Evolutionary conservation across 208 protist species (phyloP).

Genomic region (Acanthamoeba royreba): DNA sequence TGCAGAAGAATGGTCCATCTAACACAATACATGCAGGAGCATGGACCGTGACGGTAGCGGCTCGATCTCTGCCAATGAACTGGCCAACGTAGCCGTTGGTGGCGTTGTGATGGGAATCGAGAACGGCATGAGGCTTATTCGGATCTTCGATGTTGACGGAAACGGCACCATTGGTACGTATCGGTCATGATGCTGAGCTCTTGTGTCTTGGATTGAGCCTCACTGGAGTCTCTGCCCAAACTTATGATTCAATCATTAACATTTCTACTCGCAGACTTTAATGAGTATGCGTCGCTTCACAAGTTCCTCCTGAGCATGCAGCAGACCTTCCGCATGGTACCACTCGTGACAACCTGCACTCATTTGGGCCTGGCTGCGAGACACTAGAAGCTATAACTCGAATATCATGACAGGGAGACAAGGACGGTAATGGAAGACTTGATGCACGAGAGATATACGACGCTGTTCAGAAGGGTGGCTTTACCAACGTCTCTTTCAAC

Average conservation of each 20-base stretch:
- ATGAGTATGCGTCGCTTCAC: conserved; percentile 28
- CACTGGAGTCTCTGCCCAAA: no score
- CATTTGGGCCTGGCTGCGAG: not conserved
- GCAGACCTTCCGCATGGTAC: not conserved
- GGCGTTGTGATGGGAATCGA: conserved; percentile 5
- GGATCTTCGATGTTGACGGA: conserved; percentile 18
- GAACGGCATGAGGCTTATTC: conserved; percentile 4
- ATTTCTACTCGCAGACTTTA: not conserved
- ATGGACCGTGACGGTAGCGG: not conserved
- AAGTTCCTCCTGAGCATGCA: conserved; percentile 51
- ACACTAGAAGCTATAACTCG: not conserved
- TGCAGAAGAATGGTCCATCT: no score
- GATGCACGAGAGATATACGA: conserved; percentile 41
- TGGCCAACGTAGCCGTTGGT: conserved; percentile 37
- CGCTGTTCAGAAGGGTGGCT: not conserved
- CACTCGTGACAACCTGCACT: not conserved
- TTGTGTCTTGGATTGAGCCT: no score
- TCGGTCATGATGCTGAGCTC: not conserved
- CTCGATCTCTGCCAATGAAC: conserved; percentile 26
- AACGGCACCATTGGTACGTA: conserved; percentile 6
- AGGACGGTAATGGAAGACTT: conserved; percentile 1
- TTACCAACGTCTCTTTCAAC: not conserved
- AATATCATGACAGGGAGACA: not conserved
- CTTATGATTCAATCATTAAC: no score
- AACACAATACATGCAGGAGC: not conserved